These are phyloP conservation scores for Fusarium sulawesiense DNA, from an alignment of 2,329 filamentous ascomycete genomes.

Conservation along the genomic window DNA sequence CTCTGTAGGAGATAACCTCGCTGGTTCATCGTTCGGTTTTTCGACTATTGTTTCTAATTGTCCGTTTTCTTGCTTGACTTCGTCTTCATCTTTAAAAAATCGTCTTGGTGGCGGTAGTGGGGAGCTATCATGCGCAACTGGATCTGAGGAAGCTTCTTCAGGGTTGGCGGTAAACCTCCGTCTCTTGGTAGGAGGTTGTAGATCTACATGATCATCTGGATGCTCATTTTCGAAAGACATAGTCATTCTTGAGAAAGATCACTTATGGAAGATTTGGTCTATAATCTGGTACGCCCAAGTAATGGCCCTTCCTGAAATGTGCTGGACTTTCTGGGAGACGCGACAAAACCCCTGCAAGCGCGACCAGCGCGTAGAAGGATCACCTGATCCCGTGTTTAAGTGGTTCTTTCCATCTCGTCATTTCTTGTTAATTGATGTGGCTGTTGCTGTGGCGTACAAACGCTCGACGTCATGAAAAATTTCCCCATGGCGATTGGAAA, in stretches of 20 bases:
- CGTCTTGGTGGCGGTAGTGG: constrained; percentile 42
- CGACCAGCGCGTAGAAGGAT: constrained; percentile 53
- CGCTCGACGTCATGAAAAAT: constrained; percentile 47
- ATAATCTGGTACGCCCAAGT: neutral
- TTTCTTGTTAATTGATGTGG: constrained; percentile 26
- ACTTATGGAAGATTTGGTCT: neutral
- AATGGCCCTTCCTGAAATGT: constrained; percentile 10
- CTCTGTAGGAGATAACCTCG: constrained; percentile 11
- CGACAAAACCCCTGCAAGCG: constrained; percentile 47
- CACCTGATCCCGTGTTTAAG: constrained; percentile 54
- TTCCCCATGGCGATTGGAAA: constrained; percentile 41
- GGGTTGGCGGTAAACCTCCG: constrained; percentile 54
- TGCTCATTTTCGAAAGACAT: constrained; percentile 51
- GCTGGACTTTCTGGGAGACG: constrained; percentile 50
- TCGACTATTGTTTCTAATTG: constrained; percentile 23
- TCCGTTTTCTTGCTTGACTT: constrained; percentile 38
- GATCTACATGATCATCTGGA: constrained; percentile 46
- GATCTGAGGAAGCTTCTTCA: constrained; percentile 48
- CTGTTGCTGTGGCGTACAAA: constrained; percentile 24
- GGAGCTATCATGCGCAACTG: constrained; percentile 37
- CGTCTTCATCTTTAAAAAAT: constrained; percentile 45
- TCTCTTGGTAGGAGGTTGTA: constrained; percentile 60
- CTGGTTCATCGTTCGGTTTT: constrained; percentile 23
- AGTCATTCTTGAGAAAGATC: constrained; percentile 18
- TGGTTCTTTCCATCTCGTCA: neutral